Conservation (phyloP, 768 basidiomycete species). For the Boletus rubropictus region DNA sequence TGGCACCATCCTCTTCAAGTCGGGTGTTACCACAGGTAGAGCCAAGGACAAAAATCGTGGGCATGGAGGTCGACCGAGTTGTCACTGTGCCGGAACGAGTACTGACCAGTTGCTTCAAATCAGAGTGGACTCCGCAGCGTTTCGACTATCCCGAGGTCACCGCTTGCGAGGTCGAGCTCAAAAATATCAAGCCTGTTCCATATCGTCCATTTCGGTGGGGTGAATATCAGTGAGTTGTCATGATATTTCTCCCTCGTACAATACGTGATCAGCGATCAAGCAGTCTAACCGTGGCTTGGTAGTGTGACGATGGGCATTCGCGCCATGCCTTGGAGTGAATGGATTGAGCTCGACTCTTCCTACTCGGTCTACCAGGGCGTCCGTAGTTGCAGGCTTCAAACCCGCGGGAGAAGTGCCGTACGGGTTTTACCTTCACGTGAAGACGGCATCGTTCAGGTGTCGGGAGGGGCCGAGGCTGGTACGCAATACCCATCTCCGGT, state of each 20-base stretch:
- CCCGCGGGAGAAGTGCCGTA: conserved; percentile 44
- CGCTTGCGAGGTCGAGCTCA: conserved; percentile 35
- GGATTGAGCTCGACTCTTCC: conserved; percentile 67
- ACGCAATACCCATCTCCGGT: conserved; percentile 1
- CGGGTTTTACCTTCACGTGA: conserved; percentile 40
- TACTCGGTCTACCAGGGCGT: conserved; percentile 52
- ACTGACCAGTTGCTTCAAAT: not conserved
- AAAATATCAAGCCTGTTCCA: conserved; percentile 48
- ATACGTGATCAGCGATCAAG: not conserved
- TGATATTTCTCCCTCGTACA: not conserved
- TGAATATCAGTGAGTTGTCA: conserved; percentile 49
- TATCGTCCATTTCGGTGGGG: conserved; percentile 64
- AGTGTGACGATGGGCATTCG: conserved; percentile 70
- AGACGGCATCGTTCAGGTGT: conserved; percentile 32
- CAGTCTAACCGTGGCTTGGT: conserved; percentile 2
- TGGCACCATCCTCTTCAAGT: not conserved
- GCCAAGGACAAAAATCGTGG: conserved; percentile 19
- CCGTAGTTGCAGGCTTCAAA: conserved; percentile 47
- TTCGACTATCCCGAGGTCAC: conserved; percentile 50
- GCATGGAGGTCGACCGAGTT: conserved; percentile 17
- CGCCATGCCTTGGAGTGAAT: conserved; percentile 61
- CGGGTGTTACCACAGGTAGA: conserved; percentile 1
- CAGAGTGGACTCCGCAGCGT: conserved; percentile 49
- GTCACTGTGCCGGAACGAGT: not conserved
- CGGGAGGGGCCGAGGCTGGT: conserved; percentile 30